Evolutionary conservation across 2,329 filamentous ascomycete genomes (phyloP).

Genomic region (Cercospora berteroae): DNA sequence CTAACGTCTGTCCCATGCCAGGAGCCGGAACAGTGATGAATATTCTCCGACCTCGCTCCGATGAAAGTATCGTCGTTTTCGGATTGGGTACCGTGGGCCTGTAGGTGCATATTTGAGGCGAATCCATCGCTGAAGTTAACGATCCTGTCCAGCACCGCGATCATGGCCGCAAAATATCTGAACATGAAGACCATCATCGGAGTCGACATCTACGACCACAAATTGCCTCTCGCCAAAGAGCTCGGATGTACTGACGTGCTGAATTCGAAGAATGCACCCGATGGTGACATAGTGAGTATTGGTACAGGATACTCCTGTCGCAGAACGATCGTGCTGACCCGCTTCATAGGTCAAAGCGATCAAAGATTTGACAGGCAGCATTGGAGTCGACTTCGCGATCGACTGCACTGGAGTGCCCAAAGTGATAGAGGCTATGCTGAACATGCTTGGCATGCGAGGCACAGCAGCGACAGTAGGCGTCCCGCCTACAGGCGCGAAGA

Average conservation of each 20-base stretch:
- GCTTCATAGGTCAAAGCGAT: conserved; percentile 8
- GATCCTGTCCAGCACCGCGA: conserved; percentile 10
- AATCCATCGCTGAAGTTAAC: neutral
- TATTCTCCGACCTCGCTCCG: neutral
- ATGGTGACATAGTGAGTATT: conserved; percentile 8
- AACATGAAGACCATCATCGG: conserved; percentile 24
- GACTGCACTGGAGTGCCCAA: conserved; percentile 23
- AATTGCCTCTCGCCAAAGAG: conserved; percentile 22
- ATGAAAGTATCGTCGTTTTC: neutral
- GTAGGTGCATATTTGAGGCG: neutral
- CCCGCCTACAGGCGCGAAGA: conserved; percentile 21
- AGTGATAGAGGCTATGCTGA: conserved; percentile 24
- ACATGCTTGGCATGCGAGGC: conserved; percentile 21
- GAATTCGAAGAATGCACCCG: conserved; percentile 16
- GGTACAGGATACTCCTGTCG: neutral
- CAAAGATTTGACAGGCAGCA: conserved; percentile 17
- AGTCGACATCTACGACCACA: conserved; percentile 25
- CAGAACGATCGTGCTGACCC: neutral
- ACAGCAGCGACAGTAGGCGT: conserved; percentile 26
- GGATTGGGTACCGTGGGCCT: conserved; percentile 19
- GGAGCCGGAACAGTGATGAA: neutral
- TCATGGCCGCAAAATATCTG: conserved; percentile 26
- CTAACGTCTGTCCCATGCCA: neutral
- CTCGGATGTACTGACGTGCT: conserved; percentile 21
- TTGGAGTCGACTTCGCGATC: conserved; percentile 20